Evolutionary conservation across 2,329 filamentous ascomycete species (phyloP), one percentile per base, ranked within the genome.

Genomic region (Curvularia spicifera): DNA sequence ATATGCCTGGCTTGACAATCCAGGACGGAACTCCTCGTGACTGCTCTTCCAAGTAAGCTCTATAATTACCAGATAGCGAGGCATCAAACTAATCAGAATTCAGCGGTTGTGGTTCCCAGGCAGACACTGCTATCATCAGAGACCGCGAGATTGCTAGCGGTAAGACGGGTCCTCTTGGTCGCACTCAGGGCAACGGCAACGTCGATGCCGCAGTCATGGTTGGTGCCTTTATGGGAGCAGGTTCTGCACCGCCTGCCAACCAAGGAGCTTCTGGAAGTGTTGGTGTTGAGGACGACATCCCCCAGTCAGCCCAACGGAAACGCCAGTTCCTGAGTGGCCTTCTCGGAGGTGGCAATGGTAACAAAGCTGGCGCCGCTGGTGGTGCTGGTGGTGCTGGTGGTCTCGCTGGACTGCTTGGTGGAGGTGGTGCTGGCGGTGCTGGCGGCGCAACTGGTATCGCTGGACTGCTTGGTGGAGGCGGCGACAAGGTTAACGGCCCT

Each of bases 81-180:
- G 33, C 10, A 35, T 2, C 8, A 24, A 7, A 56, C 66, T 73
- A 52, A 74, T 55, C 46, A 7, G 31, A 2, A 8, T 10, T 4
- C 29, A 75, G 72, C 57, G 68, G 76, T 47, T 90, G 87, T 70
- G 88, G 88, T 59, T 83, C 87, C 15, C 84, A 90, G 72, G 85
- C 84, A 56, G 88, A 90, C 72, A 90, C 88, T 18, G 81, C 87
- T 70, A 89, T 90, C 78, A 89, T 90, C 73, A 84, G 87, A 22
- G 79, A 86, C 65, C 75, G 80, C 10, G 87, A 89, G 71, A 82
- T 90, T 46, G 75, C 78, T 39, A 82, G 78, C 50, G 80, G 78
- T 66, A 79, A 82, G 63, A 84, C 83, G 31, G 81, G 80, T 35
- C 82, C 88, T 47, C 82, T 90, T 8, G 88, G 88, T 59, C 84